phyloP scores from a whole-genome alignment of 2,329 filamentous ascomycete genomes.

The Colletotrichum falcatum region DNA sequence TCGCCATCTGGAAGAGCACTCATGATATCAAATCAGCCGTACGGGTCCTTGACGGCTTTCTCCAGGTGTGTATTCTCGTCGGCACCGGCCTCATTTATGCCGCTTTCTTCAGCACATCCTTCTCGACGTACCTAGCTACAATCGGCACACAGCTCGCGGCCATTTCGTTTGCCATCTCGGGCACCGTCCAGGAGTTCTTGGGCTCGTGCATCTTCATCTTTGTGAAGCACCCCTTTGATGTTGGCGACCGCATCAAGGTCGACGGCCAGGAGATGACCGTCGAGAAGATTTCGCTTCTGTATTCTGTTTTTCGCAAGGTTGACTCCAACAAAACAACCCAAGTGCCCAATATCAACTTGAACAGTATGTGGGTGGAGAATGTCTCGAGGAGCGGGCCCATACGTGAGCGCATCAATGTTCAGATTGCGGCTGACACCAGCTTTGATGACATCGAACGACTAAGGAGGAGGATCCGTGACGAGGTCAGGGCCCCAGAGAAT shows the following conservation, averaged over 20 bases:
- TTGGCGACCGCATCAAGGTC: slow-evolving; percentile 74
- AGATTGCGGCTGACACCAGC: slow-evolving; percentile 76
- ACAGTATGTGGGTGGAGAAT: slow-evolving; percentile 76
- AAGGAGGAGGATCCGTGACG: slow-evolving; percentile 66
- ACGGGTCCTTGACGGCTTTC: slow-evolving; percentile 18
- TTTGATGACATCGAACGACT: slow-evolving; percentile 72
- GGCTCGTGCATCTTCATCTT: slow-evolving; percentile 77
- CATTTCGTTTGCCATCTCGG: slow-evolving; percentile 76
- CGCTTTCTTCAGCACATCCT: slow-evolving; percentile 88
- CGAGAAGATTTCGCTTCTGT: slow-evolving; percentile 44
- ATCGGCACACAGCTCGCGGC: slow-evolving; percentile 72
- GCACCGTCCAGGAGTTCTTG: slow-evolving; percentile 75
- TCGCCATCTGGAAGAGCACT: slow-evolving; percentile 27
- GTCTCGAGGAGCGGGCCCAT: slow-evolving; percentile 74
- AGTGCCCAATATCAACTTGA: slow-evolving; percentile 71
- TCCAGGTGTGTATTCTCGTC: slow-evolving; percentile 19
- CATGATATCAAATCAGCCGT: slow-evolving; percentile 28
- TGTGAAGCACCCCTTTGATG: slow-evolving; percentile 77
- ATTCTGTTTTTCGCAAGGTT: slow-evolving; percentile 42
- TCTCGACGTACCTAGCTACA: slow-evolving; percentile 52
- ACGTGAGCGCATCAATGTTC: slow-evolving; percentile 71
- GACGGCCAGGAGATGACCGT: slow-evolving; percentile 56
- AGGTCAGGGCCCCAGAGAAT: slow-evolving; percentile 71
- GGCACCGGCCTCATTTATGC: slow-evolving; percentile 17
- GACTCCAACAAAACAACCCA: slow-evolving; percentile 35